A percentile compares a stretch with the other conserved stretches of the same genome.
Evolutionary conservation across 2,329 filamentous ascomycete species (phyloP).

Genomic region (Cladosporium colombiae): DNA sequence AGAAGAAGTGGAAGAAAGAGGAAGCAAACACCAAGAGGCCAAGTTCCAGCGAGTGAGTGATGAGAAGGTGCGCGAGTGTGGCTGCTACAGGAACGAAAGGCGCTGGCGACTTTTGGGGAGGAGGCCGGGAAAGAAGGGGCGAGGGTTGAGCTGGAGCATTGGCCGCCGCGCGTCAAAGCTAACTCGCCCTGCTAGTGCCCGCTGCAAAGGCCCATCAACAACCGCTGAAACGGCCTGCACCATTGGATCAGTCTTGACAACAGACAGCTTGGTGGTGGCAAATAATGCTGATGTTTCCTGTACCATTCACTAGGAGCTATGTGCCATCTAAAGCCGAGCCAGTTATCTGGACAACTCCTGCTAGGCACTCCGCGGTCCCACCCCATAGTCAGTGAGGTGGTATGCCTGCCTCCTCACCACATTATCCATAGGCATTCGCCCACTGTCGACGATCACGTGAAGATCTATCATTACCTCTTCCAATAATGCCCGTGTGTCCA

Average conservation of each 20-base stretch:
- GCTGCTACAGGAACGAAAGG: constrained; percentile 19
- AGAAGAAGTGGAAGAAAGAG: constrained; percentile 37
- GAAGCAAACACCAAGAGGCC: constrained; percentile 41
- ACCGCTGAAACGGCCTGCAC: constrained; percentile 8
- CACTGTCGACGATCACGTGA: background rate
- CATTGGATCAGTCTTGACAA: background rate
- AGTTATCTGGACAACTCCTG: background rate
- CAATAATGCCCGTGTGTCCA: background rate
- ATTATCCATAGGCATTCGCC: background rate
- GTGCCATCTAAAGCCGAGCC: too few relatives aligned
- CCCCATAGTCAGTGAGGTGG: background rate
- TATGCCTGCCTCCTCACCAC: background rate
- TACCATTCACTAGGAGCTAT: background rate
- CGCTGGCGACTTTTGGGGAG: constrained; percentile 16
- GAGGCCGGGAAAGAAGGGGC: constrained; percentile 22
- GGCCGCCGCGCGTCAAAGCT: constrained; percentile 16
- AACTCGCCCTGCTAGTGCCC: background rate
- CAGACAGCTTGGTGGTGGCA: background rate
- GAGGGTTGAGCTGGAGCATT: constrained; percentile 21
- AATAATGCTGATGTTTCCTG: background rate
- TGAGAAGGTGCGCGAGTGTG: constrained; percentile 16
- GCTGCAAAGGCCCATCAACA: background rate
- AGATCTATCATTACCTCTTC: background rate
- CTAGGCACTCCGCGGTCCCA: background rate
- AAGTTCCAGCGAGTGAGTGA: constrained; percentile 20